Conservation (phyloP, 1,139 yeast species). For the Protomyces gravidus region DNA sequence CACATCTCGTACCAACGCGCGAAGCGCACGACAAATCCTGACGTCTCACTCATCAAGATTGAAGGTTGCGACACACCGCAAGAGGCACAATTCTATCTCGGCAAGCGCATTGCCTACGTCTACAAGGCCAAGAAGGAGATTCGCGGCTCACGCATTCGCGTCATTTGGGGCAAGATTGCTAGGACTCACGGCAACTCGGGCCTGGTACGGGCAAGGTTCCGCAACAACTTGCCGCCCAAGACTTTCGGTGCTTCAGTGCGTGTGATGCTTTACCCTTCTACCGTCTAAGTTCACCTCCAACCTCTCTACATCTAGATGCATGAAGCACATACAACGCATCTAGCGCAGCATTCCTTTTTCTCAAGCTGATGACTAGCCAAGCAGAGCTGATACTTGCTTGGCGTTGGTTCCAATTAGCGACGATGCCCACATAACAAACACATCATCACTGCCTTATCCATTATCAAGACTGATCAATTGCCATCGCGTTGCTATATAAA, state of each 20-base stretch:
- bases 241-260: constrained; percentile 99
- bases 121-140: constrained; percentile 98
- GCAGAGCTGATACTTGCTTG: neutral
- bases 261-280: constrained; percentile 95
- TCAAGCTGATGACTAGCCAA: neutral
- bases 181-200: constrained; percentile 99
- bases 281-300: constrained; percentile 62
- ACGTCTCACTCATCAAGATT: constrained; percentile 91
- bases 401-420: neutral
- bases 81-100: constrained; percentile 98
- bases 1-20: constrained; percentile 99
- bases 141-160: constrained; percentile 98
- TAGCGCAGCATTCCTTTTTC: neutral
- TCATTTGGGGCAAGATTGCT: constrained; percentile 95
- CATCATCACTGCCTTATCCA: neutral
- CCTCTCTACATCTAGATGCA: too few species aligned
- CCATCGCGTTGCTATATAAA: neutral
- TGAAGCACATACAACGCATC: neutral
- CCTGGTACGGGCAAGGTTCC: constrained; percentile 97
- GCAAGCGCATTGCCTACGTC: constrained; percentile 98
- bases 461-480: neutral
- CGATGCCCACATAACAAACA: neutral
- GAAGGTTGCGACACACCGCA: constrained; percentile 85
- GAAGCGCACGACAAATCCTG: constrained; percentile 97
- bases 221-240: constrained; percentile 98